Conservation (phyloP, 2,329 filamentous ascomycete genomes). For the Dryadomyces quercivorus region DNA sequence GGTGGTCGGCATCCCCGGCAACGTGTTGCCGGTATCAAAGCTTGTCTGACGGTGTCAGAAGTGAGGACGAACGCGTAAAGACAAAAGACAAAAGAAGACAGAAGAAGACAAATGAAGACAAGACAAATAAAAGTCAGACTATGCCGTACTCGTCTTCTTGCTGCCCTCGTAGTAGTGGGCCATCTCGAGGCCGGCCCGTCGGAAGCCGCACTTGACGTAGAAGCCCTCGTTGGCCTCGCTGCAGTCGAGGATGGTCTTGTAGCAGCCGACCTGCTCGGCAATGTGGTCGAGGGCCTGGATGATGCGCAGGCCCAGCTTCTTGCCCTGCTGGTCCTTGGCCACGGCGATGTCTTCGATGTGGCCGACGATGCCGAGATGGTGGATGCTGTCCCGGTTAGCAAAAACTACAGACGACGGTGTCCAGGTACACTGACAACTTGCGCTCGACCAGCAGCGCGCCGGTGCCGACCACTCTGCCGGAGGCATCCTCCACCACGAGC, state of each 20-base stretch:
- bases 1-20: no score
- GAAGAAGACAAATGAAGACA: neutral
- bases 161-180: constrained; percentile 73
- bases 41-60: neutral
- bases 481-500: constrained; percentile 67
- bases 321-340: constrained; percentile 88
- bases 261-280: constrained; percentile 80
- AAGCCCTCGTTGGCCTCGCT: constrained; percentile 94
- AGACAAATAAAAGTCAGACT: neutral
- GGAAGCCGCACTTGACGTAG: constrained; percentile 96
- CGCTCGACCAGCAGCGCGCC: constrained; percentile 84
- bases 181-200: constrained; percentile 88
- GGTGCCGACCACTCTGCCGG: constrained; percentile 66
- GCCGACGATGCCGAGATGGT: constrained; percentile 70
- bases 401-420: no score
- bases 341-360: constrained; percentile 98
- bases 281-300: constrained; percentile 90
- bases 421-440: constrained; percentile 84
- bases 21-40: neutral
- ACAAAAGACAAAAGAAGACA: neutral
- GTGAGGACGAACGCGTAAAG: no score
- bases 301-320: constrained; percentile 84
- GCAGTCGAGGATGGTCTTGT: constrained; percentile 95
- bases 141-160: constrained; percentile 22
- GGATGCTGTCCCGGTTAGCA: constrained; percentile 42